phyloP scores from a whole-genome alignment of 2,329 filamentous ascomycete genomes.

The Reticulascus tulasneorum region DNA sequence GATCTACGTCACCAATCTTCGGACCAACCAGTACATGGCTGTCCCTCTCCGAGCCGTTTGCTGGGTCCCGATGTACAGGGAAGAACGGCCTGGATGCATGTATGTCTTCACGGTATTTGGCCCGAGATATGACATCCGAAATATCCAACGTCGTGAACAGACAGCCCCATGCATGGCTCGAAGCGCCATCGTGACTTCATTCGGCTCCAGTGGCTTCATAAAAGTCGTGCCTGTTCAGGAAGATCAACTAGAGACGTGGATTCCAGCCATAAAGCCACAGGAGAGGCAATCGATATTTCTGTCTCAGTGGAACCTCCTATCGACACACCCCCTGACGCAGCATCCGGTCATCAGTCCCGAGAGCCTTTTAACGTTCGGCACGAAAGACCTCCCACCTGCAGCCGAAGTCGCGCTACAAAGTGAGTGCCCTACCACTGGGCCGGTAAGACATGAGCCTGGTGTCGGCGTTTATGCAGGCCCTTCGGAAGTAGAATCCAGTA shows the following conservation, averaged over 20 bases:
- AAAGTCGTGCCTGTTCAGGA: conserved; percentile 8
- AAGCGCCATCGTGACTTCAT: conserved; percentile 9
- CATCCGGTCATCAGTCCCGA: no score
- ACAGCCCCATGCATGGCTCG: conserved; percentile 6
- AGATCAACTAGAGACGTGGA: conserved; percentile 7
- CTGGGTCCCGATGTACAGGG: conserved; percentile 14
- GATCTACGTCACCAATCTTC: conserved; percentile 10
- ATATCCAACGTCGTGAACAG: conserved; percentile 3
- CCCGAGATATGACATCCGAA: conserved; percentile 4
- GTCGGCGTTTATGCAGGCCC: no score
- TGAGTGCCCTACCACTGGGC: no score
- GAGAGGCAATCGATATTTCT: conserved; percentile 9
- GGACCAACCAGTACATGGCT: conserved; percentile 10
- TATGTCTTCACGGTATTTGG: conserved; percentile 12
- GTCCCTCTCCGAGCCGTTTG: conserved; percentile 9
- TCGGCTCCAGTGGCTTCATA: conserved; percentile 9
- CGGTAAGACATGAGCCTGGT: no score
- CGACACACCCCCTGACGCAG: conserved; percentile 2
- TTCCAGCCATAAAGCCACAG: conserved; percentile 1
- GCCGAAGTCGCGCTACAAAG: no score
- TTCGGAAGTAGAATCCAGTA: no score
- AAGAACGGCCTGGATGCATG: conserved; percentile 11
- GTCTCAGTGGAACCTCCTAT: conserved; percentile 10
- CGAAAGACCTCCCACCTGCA: no score
- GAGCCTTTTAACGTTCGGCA: no score